Evolutionary conservation across 345 rosid genomes (phyloP).

Genomic region (Mallotus nudiflorus): DNA sequence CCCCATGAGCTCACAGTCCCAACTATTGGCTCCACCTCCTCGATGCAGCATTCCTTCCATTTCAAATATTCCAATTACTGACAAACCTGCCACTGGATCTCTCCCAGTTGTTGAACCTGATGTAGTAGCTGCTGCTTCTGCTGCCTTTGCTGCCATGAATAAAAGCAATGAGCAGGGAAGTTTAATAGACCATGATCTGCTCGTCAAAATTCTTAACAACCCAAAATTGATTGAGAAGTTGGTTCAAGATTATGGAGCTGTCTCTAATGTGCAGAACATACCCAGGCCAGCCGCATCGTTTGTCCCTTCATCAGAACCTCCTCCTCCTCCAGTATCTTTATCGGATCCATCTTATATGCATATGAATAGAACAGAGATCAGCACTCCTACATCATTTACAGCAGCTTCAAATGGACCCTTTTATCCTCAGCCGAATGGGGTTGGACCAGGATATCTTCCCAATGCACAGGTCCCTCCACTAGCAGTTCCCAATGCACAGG

Average conservation of each 20-base stretch:
- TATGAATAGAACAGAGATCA: slow-evolving; percentile 43
- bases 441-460: slow-evolving; percentile 28
- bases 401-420: slow-evolving; percentile 49
- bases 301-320: slow-evolving; percentile 24
- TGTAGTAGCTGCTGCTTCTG: slow-evolving; percentile 61
- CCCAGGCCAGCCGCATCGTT: slow-evolving; percentile 27
- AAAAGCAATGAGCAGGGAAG: slow-evolving; percentile 62
- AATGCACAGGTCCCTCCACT: slow-evolving; percentile 34
- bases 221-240: slow-evolving; percentile 77
- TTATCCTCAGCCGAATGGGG: slow-evolving; percentile 48
- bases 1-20: slow-evolving; percentile 38
- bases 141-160: slow-evolving; percentile 65
- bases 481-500: slow-evolving; percentile 29
- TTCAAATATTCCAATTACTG: slow-evolving; percentile 28
- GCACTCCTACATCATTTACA: slow-evolving; percentile 26
- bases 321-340: slow-evolving; percentile 18
- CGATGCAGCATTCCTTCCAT: slow-evolving; percentile 26
- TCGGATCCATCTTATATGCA: slow-evolving; percentile 39
- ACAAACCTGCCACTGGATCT: slow-evolving; percentile 35
- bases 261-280: slow-evolving; percentile 38
- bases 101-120: slow-evolving; percentile 48
- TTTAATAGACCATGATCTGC: slow-evolving; percentile 77
- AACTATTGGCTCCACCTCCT: slow-evolving; percentile 27
- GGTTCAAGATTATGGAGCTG: slow-evolving; percentile 50
- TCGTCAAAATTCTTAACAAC: slow-evolving; percentile 73